A percentile compares a stretch with the other conserved stretches of the same genome.
Evolutionary conservation across 2,329 filamentous ascomycete genomes (phyloP).

Genomic region (Sporothrix brunneoviolacea): DNA sequence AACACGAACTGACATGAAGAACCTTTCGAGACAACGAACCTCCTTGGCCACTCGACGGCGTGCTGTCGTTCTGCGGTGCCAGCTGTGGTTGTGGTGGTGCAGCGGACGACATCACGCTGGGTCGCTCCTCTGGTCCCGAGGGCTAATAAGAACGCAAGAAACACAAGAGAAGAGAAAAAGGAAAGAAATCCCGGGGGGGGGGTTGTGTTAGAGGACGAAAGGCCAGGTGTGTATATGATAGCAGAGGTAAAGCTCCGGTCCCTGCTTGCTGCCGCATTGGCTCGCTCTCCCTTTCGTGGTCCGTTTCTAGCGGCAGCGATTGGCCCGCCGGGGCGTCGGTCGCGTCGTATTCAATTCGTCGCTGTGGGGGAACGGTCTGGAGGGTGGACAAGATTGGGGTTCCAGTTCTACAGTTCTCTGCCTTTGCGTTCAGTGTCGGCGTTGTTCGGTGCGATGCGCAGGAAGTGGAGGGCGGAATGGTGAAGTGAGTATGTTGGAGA

Average conservation of each 20-base stretch:
- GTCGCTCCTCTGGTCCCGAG: neutral
- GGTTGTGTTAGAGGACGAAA: neutral
- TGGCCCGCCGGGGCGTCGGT: constrained; percentile 14
- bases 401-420: too few species aligned
- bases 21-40: constrained; percentile 2
- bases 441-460: too few species aligned
- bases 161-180: neutral
- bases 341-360: constrained; percentile 13
- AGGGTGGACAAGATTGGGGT: neutral
- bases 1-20: neutral
- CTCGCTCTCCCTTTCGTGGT: neutral
- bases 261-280: constrained; percentile 4
- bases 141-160: neutral
- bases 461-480: too few species aligned
- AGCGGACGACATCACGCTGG: constrained; percentile 15
- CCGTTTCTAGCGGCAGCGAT: constrained; percentile 10
- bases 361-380: neutral
- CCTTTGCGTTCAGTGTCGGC: too few species aligned
- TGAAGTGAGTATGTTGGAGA: too few species aligned
- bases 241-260: neutral
- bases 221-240: constrained; percentile 10
- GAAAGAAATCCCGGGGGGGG: neutral
- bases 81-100: constrained; percentile 8
- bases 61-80: constrained; percentile 13
- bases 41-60: constrained; percentile 9